These are phyloP conservation scores for Tetrapisispora iriomotensis DNA, from an alignment of 805 yeast genomes.

Conservation along the genomic window DNA sequence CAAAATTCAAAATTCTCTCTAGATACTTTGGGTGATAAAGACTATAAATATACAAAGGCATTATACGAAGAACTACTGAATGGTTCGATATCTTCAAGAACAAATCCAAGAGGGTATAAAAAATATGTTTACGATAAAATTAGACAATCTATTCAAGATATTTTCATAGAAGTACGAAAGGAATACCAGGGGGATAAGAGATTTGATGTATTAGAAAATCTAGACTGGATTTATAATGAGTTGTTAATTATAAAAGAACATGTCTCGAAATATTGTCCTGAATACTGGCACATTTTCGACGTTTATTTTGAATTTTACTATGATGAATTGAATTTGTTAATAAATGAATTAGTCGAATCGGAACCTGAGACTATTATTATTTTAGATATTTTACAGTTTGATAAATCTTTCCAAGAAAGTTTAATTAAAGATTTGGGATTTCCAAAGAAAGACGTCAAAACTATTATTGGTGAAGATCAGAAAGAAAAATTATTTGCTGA, in stretches of 20 bases:
- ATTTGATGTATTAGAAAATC: constrained; percentile 54
- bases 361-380: constrained; percentile 77
- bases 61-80: constrained; percentile 32
- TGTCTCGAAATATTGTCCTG: constrained; percentile 53
- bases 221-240: constrained; percentile 81
- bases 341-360: constrained; percentile 51
- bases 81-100: constrained; percentile 36
- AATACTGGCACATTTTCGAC: constrained; percentile 61
- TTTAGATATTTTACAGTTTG: constrained; percentile 66
- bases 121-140: constrained; percentile 50
- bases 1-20: constrained; percentile 11
- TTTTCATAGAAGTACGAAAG: constrained; percentile 52
- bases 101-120: constrained; percentile 48
- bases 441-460: constrained; percentile 35
- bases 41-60: constrained; percentile 26
- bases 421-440: constrained; percentile 43
- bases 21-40: constrained; percentile 10
- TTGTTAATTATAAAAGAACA: constrained; percentile 54
- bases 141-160: constrained; percentile 50
- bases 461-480: constrained; percentile 61
- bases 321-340: constrained; percentile 48
- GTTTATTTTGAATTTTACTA: constrained; percentile 60
- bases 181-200: constrained; percentile 38
- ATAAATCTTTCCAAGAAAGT: constrained; percentile 51
- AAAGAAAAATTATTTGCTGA: constrained; percentile 69